A percentile compares a stretch with the other conserved stretches of the same genome.
These are phyloP conservation scores for Dactylis glomerata DNA, from an alignment of 176 grass and related monocot genomes.

Conservation along the genomic window DNA sequence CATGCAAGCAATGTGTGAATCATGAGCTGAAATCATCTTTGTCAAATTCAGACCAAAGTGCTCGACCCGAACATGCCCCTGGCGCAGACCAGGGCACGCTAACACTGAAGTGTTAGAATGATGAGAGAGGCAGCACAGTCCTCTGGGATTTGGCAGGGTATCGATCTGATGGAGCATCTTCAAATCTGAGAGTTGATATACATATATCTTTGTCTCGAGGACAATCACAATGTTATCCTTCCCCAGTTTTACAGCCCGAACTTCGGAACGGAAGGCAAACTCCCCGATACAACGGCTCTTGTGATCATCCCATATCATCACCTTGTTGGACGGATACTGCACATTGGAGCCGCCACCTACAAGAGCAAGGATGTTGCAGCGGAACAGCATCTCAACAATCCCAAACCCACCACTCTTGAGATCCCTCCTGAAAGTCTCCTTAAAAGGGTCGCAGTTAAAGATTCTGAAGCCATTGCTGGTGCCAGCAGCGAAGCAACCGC, in stretches of 20 bases:
- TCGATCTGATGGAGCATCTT: conserved; percentile 96
- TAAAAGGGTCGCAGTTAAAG: conserved; percentile 75
- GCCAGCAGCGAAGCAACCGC: conserved; percentile 71
- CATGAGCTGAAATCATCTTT: conserved; percentile 76
- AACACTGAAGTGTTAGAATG: conserved; percentile 79
- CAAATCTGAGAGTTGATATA: conserved; percentile 75
- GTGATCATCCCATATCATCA: conserved; percentile 96
- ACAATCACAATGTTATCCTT: conserved; percentile 76
- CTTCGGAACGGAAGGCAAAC: conserved; percentile 76
- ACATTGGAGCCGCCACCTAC: conserved; percentile 68
- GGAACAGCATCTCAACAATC: conserved; percentile 90
- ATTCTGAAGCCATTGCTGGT: conserved; percentile 86
- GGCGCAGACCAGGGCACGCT: conserved; percentile 72
- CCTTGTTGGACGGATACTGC: conserved; percentile 80
- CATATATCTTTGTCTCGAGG: conserved; percentile 89
- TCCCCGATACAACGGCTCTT: conserved; percentile 82
- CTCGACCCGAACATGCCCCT: conserved; percentile 74
- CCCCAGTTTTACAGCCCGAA: conserved; percentile 64
- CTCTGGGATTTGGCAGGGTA: conserved; percentile 64
- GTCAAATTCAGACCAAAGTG: conserved; percentile 93
- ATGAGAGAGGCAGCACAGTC: conserved; percentile 91
- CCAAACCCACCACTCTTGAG: conserved; percentile 79
- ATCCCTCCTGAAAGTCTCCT: conserved; percentile 91
- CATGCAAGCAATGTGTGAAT: conserved; percentile 91
- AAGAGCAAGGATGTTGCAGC: conserved; percentile 89